These are phyloP conservation scores for Dichomitus squalens DNA, from an alignment of 1,284 basidiomycete species.

Conservation along the genomic window DNA sequence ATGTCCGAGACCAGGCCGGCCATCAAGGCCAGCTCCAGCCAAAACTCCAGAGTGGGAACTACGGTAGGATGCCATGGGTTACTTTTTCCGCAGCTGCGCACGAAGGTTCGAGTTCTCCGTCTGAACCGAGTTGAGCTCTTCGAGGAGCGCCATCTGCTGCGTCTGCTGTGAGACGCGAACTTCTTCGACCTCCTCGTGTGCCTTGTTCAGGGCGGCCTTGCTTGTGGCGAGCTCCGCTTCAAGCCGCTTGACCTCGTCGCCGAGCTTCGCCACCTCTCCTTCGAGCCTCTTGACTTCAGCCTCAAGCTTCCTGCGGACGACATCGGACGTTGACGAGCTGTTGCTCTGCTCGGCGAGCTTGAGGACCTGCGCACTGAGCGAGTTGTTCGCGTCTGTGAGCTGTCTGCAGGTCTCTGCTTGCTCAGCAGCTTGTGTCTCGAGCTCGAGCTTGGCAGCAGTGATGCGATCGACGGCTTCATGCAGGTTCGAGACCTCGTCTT, in stretches of 20 bases:
- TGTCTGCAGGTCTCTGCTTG: constrained; percentile 73
- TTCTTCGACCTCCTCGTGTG: constrained; percentile 41
- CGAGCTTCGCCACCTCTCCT: constrained; percentile 40
- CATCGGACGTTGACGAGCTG: constrained; percentile 53
- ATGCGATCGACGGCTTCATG: constrained; percentile 64
- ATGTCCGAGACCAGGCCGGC: not conserved
- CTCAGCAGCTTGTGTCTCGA: constrained; percentile 71
- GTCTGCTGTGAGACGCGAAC: constrained; percentile 67
- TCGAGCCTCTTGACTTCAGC: constrained; percentile 49
- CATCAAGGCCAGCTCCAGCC: constrained; percentile 10
- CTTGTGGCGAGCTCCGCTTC: constrained; percentile 54
- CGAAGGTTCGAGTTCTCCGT: constrained; percentile 72
- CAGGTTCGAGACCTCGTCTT: constrained; percentile 69
- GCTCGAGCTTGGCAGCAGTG: constrained; percentile 60
- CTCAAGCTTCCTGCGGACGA: constrained; percentile 53
- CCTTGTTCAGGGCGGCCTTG: constrained; percentile 43
- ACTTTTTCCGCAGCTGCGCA: constrained; percentile 57
- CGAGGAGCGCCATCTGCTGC: constrained; percentile 71
- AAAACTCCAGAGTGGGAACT: not conserved
- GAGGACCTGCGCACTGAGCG: constrained; percentile 71
- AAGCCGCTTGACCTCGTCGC: constrained; percentile 40
- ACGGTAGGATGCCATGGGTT: not conserved
- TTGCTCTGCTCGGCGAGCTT: constrained; percentile 78
- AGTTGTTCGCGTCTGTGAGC: constrained; percentile 76
- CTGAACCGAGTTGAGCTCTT: constrained; percentile 79